phyloP scores from a whole-genome alignment of 768 basidiomycete species.

The Auricularia sp. region DNA sequence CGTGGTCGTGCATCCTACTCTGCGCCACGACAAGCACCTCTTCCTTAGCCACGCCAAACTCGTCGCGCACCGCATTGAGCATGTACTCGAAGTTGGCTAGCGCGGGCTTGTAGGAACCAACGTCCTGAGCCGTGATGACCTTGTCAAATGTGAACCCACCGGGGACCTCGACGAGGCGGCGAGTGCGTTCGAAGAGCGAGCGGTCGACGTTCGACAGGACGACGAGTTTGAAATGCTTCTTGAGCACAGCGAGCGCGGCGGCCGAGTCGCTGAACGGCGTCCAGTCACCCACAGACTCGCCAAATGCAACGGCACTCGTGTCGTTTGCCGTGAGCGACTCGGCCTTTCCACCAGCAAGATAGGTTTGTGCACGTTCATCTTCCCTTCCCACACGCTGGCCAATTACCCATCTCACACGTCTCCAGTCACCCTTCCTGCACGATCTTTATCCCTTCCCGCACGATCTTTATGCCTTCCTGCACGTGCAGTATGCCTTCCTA shows the following conservation, averaged over 20 bases:
- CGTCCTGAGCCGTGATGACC: slow-evolving; percentile 62
- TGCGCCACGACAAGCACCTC: slow-evolving; percentile 58
- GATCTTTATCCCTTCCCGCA: too few species aligned
- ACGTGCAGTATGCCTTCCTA: too few species aligned
- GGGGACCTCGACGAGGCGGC: slow-evolving; percentile 33
- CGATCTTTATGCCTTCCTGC: too few species aligned
- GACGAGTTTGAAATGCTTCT: slow-evolving; percentile 54
- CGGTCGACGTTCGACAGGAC: slow-evolving; percentile 72
- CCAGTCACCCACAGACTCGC: slow-evolving; percentile 52
- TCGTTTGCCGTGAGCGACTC: slow-evolving; percentile 9
- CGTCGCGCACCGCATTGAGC: slow-evolving; percentile 32
- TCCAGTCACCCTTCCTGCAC: too few species aligned
- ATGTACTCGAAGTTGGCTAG: slow-evolving; percentile 41
- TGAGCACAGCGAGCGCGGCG: slow-evolving; percentile 46
- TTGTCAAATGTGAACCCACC: slow-evolving; percentile 51
- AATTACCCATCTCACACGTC: too few species aligned
- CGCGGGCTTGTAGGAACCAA: slow-evolving; percentile 63
- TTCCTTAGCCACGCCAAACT: slow-evolving; percentile 26
- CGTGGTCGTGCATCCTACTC: slow-evolving; percentile 56
- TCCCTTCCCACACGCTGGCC: too few species aligned
- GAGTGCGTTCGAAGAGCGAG: slow-evolving; percentile 47
- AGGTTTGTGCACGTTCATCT: too few species aligned
- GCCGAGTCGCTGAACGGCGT: slow-evolving; percentile 56
- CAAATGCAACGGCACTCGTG: slow-evolving; percentile 38
- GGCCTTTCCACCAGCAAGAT: slow-evolving; percentile 2